phyloP scores from a whole-genome alignment of 768 basidiomycete species.

The Lentinula boryana region DNA sequence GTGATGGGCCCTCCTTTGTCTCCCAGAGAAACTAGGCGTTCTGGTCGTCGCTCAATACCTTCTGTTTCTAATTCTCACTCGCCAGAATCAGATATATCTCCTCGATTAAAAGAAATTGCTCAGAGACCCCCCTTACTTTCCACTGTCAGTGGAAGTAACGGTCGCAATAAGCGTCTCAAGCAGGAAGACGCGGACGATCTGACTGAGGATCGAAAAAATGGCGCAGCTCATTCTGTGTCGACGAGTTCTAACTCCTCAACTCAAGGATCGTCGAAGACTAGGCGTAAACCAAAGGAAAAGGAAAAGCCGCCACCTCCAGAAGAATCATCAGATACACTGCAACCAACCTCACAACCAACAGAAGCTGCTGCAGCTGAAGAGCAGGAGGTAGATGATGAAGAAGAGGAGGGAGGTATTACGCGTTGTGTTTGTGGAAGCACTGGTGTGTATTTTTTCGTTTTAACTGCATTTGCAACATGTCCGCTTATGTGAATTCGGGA shows the following conservation, averaged over 20 bases:
- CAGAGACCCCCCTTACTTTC: slow-evolving; percentile 34
- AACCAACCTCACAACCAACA: slow-evolving; percentile 6
- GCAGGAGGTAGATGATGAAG: slow-evolving; percentile 32
- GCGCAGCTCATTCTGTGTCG: slow-evolving; percentile 18
- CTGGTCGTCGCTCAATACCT: slow-evolving; percentile 66
- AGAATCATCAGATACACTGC: not conserved
- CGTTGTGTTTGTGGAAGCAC: slow-evolving; percentile 84
- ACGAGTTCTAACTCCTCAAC: slow-evolving; percentile 23
- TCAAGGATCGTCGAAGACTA: slow-evolving; percentile 32
- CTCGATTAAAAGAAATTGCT: slow-evolving; percentile 39
- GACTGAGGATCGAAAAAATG: slow-evolving; percentile 49
- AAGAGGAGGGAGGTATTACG: slow-evolving; percentile 58
- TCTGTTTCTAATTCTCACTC: slow-evolving; percentile 68
- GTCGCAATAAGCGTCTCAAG: slow-evolving; percentile 58
- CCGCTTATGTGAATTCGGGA: slow-evolving; percentile 20
- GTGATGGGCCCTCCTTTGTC: slow-evolving; percentile 73
- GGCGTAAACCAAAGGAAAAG: slow-evolving; percentile 65
- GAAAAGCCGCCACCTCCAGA: slow-evolving; percentile 29
- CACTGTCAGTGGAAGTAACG: slow-evolving; percentile 23
- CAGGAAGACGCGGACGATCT: slow-evolving; percentile 69
- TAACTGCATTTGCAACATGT: slow-evolving; percentile 10
- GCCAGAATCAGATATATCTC: slow-evolving; percentile 62
- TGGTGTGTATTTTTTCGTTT: slow-evolving; percentile 40
- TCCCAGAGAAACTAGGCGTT: slow-evolving; percentile 72
- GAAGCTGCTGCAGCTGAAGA: slow-evolving; percentile 34